Evolutionary conservation across 257 asterid species (phyloP).

Genomic region (Cordia subcordata): DNA sequence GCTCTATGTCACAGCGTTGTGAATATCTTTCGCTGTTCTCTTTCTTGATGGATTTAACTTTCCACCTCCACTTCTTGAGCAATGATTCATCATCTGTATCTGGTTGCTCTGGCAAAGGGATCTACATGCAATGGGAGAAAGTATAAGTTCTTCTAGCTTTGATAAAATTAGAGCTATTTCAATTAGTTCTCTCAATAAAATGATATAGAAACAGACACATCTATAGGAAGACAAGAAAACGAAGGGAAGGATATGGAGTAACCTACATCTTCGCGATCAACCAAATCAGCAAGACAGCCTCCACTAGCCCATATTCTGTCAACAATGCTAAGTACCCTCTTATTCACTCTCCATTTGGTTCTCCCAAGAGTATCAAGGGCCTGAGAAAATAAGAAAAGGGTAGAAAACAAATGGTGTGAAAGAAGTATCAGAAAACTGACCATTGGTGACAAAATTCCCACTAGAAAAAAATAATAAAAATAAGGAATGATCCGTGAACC

Average conservation of each 20-base stretch:
- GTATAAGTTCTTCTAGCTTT: slow-evolving; percentile 5
- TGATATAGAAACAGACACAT: not conserved
- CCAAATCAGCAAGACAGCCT: slow-evolving; percentile 77
- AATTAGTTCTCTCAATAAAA: slow-evolving; percentile 2
- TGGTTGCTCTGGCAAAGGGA: slow-evolving; percentile 76
- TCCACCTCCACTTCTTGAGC: slow-evolving; percentile 84
- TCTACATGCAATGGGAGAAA: slow-evolving; percentile 36
- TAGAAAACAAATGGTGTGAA: not conserved
- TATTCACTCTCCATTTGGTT: slow-evolving; percentile 92
- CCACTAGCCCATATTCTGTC: slow-evolving; percentile 95
- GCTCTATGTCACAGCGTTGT: slow-evolving; percentile 89
- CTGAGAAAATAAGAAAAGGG: slow-evolving; percentile 32
- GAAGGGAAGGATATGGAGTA: slow-evolving; percentile 15
- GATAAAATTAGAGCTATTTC: slow-evolving; percentile 4
- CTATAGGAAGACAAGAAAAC: not conserved
- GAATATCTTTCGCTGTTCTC: slow-evolving; percentile 93
- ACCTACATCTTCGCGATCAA: slow-evolving; percentile 83
- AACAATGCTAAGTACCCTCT: slow-evolving; percentile 65
- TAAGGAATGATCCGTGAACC: slow-evolving; percentile 36
- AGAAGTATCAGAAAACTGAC: not conserved
- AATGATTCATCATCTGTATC: slow-evolving; percentile 78
- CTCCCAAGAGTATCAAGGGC: slow-evolving; percentile 94
- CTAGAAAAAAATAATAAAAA: not conserved
- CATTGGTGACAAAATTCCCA: not conserved
- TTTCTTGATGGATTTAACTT: slow-evolving; percentile 59